These are phyloP conservation scores for Calonectria naviculata DNA, from an alignment of 2,329 filamentous ascomycete genomes.

Conservation along the genomic window DNA sequence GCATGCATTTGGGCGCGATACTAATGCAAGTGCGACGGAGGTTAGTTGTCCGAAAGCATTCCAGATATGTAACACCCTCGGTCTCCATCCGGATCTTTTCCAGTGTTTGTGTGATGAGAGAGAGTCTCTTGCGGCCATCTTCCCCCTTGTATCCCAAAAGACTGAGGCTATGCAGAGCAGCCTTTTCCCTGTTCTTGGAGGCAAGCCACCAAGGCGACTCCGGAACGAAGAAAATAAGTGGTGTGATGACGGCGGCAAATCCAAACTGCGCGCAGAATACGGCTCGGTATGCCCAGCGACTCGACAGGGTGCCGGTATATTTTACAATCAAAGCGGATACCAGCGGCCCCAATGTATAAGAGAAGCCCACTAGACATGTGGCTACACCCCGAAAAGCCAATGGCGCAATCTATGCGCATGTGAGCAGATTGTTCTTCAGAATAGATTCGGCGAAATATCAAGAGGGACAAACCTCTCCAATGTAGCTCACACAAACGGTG, in stretches of 20 bases:
- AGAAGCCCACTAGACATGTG: constrained; percentile 42
- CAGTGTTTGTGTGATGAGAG: constrained; percentile 44
- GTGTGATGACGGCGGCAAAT: constrained; percentile 43
- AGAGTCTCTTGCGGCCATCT: constrained; percentile 42
- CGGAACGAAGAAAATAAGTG: constrained; percentile 50
- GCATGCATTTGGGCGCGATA: constrained; percentile 48
- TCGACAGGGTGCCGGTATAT: constrained; percentile 37
- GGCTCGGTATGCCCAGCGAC: constrained; percentile 47
- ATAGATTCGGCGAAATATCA: neutral
- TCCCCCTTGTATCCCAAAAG: constrained; percentile 43
- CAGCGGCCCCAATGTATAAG: constrained; percentile 46
- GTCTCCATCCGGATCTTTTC: constrained; percentile 48
- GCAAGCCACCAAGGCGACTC: constrained; percentile 56
- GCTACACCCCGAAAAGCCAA: constrained; percentile 42
- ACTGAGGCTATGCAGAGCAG: constrained; percentile 47
- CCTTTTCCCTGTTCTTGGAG: constrained; percentile 44
- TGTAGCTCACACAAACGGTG: constrained; percentile 42
- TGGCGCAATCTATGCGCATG: constrained; percentile 33
- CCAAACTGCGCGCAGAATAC: constrained; percentile 48
- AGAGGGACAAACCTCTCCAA: constrained; percentile 42
- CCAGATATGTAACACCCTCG: constrained; percentile 49
- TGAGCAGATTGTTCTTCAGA: neutral
- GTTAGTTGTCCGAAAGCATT: constrained; percentile 53
- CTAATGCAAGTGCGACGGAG: constrained; percentile 52
- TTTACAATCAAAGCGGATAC: constrained; percentile 46